These are phyloP conservation scores for Liquidambar formosana DNA, from an alignment of 164 flowering plant species.

Conservation along the genomic window DNA sequence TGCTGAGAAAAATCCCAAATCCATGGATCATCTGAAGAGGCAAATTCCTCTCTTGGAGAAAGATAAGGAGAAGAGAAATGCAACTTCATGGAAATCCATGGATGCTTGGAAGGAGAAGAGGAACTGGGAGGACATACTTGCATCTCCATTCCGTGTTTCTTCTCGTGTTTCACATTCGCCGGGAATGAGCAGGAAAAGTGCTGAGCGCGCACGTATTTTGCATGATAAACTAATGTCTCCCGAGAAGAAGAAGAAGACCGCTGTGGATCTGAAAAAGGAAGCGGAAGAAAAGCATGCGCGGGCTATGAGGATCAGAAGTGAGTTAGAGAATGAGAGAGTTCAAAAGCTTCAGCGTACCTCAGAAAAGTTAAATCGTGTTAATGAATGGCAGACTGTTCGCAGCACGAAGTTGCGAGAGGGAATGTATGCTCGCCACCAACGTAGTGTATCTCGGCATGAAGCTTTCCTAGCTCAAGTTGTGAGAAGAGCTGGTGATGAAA, in stretches of 20 bases:
- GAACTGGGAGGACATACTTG: constrained; percentile 90
- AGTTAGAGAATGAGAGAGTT: constrained; percentile 84
- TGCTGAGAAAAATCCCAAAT: constrained; percentile 44
- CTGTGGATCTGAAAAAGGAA: constrained; percentile 79
- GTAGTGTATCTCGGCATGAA: constrained; percentile 90
- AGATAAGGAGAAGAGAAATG: constrained; percentile 68
- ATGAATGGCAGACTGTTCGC: constrained; percentile 92
- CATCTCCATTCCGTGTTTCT: constrained; percentile 65
- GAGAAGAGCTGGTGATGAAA: constrained; percentile 95
- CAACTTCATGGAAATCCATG: constrained; percentile 60
- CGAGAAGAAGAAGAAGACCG: constrained; percentile 86
- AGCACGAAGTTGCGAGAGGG: constrained; percentile 81
- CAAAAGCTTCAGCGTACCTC: constrained; percentile 89
- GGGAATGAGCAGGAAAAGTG: constrained; percentile 74
- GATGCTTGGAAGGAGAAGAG: constrained; percentile 98
- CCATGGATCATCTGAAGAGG: constrained; percentile 42
- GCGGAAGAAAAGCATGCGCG: constrained; percentile 97
- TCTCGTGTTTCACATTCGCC: constrained; percentile 85
- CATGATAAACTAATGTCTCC: constrained; percentile 95
- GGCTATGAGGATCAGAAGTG: constrained; percentile 81
- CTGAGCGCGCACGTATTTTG: constrained; percentile 74
- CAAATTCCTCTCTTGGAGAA: constrained; percentile 43
- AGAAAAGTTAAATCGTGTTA: constrained; percentile 86
- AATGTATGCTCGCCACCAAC: constrained; percentile 88
- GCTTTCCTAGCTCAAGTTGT: constrained; percentile 92